Base-by-base conservation (phyloP, 495 filamentous ascomycete genomes). In the Tuber aestivum region DNA sequence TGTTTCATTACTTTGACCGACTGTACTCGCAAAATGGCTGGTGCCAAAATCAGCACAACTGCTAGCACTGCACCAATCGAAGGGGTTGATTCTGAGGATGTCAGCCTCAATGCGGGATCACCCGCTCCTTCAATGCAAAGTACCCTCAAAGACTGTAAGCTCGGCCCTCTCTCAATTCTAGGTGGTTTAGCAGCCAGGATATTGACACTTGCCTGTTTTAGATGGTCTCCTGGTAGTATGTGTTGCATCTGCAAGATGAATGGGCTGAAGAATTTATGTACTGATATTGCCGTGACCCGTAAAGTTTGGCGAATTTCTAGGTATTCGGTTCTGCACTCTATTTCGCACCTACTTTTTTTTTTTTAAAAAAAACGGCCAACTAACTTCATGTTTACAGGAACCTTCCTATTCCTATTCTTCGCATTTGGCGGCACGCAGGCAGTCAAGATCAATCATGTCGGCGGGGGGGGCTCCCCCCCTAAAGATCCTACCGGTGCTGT, bases 361-460 rank as follows among this genome's bases (percentile, higher is more conserved):
- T 91, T 10, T n/a, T n/a, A n/a, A n/a, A n/a, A n/a, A n/a, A n/a
- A 50, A 69, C 32, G 41, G 69, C 65, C 69, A 72, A 70, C 72
- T 27, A 71, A 42, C 71, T 38, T 72, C 45, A 35, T 61, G 50
- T 27, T 32, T 38, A 41, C 9, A 79, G 93, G 93, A 40, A 97
- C 93, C 0, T 94, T 93, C 78, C 79, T 94, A 77, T 97, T 95
- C 85, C 86, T 95, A 7, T 91, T 94, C 84, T 92, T 95, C 77
- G 90, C 92, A 45, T 94, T 95, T 81, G 89, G 89, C 10, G 93
- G 89, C 35, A 91, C 93, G 6, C 91, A 95, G 79, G 89, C 92
- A 41, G 89, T 91, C 70, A 92, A 91, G 80, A 87, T 74, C 71
- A 79, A 76, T 27, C 76, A 72, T 65, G 56, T 75, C 84, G 0